Evolutionary conservation across 1,139 yeast genomes (phyloP), one percentile per base, ranked within the genome.

Genomic region (Diutina sp.): DNA sequence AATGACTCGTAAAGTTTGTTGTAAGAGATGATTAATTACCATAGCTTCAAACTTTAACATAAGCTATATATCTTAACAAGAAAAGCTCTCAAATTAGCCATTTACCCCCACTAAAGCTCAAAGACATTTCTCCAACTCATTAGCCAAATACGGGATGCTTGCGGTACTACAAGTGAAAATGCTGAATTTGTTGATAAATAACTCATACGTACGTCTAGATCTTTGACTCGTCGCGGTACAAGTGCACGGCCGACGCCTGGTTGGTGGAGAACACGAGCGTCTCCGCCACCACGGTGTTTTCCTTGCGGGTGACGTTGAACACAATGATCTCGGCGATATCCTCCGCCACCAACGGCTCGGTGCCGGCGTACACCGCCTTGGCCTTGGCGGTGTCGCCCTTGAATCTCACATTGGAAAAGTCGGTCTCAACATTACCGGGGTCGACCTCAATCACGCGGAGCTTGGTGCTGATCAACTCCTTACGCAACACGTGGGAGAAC

Each of bases 341-440:
- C 55, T 79, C 84, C 1, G 95, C 90, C 46, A 73, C 72, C 60
- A 90, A 74, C 21, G 96, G 96, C 57, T 82, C 84, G 46, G 85
- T 78, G 51, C 90, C 90, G 50, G 76, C 76, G 66, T 89, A 90
- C 29, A 87, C 90, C 18, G 79, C 80, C 61, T 84, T 84, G 9
- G 96, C 96, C 65, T 79, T 79, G 6, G 71, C 73, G 55, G 72
- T 65, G 67, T 89, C 95, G 58, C 95, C 95, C 61, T 83, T 77
- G 74, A 81, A 85, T 67, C 96, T 78, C 44, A 87, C 87, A 45
- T 82, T 69, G 7, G 93, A 85, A 67, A 90, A 90, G 65, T 90
- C 96, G 16, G 96, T 90, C 69, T 88, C 90, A 29, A 89, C 96
- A 54, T 86, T 84, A 64, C 96, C 96, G 11, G 97, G 96, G 60